Percentiles rank a stretch among this genome's conserved stretches.
phyloP scores from a whole-genome alignment of 805 yeast species.

The Sugiyamaella valdiviana region DNA sequence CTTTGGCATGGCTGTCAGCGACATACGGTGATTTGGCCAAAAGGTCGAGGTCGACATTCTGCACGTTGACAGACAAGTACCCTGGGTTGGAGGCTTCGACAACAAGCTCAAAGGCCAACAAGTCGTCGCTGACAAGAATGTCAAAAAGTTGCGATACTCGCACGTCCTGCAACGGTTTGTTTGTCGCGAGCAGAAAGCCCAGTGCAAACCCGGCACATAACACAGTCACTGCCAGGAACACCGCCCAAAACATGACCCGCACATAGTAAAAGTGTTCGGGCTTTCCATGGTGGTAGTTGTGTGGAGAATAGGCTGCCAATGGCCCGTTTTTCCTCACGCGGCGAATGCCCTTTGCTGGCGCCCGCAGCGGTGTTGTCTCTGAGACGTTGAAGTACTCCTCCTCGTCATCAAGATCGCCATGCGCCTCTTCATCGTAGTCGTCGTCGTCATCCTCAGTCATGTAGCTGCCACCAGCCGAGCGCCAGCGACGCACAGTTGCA shows the following conservation, averaged over 20 bases:
- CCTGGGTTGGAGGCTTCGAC: constrained; percentile 87
- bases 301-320: constrained; percentile 40
- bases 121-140: constrained; percentile 75
- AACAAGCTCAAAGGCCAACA: constrained; percentile 69
- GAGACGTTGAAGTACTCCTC: constrained; percentile 24
- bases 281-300: constrained; percentile 34
- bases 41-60: constrained; percentile 68
- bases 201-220: constrained; percentile 59
- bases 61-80: constrained; percentile 57
- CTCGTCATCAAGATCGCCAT: constrained; percentile 39
- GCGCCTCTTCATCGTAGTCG: constrained; percentile 36
- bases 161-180: constrained; percentile 71
- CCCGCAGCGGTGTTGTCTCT: constrained; percentile 32
- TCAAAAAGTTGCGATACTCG: constrained; percentile 57
- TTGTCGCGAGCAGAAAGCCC: constrained; percentile 81
- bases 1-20: constrained; percentile 18
- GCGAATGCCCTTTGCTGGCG: constrained; percentile 19
- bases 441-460: constrained; percentile 40
- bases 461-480: constrained; percentile 13
- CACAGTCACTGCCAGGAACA: constrained; percentile 25
- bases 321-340: constrained; percentile 12
- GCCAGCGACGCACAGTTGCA: constrained; percentile 10
- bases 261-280: constrained; percentile 19
- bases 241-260: constrained; percentile 30
- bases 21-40: constrained; percentile 45